Percentiles rank a stretch among this genome's conserved stretches.
These are phyloP conservation scores for Scheffersomyces coipomensis DNA, from an alignment of 805 yeast species.

Conservation along the genomic window DNA sequence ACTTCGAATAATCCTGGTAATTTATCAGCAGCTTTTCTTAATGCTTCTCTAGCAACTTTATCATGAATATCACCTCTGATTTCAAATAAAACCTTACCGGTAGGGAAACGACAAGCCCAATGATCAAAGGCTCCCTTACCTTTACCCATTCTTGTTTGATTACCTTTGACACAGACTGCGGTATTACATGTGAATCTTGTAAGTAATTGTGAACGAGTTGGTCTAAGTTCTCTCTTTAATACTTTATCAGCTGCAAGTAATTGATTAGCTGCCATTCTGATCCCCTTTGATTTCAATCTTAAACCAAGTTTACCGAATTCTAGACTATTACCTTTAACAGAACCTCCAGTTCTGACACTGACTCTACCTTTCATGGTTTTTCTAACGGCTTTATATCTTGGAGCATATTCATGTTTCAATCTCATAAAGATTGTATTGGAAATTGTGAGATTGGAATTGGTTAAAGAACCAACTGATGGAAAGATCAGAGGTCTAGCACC, in stretches of 20 bases:
- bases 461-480: neutral
- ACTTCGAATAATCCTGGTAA: slow-evolving; percentile 92
- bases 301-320: slow-evolving; percentile 83
- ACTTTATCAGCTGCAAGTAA: slow-evolving; percentile 88
- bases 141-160: slow-evolving; percentile 99
- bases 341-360: slow-evolving; percentile 91
- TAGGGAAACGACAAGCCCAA: slow-evolving; percentile 96
- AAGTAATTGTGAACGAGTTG: slow-evolving; percentile 70
- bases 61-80: slow-evolving; percentile 81
- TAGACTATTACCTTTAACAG: slow-evolving; percentile 80
- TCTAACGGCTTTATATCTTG: slow-evolving; percentile 61
- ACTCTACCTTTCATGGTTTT: slow-evolving; percentile 95
- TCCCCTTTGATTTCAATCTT: slow-evolving; percentile 85
- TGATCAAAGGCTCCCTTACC: slow-evolving; percentile 98
- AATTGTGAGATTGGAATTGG: neutral
- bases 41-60: slow-evolving; percentile 84
- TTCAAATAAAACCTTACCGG: slow-evolving; percentile 91
- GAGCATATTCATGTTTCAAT: slow-evolving; percentile 72
- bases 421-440: slow-evolving; percentile 19
- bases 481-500: neutral
- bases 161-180: slow-evolving; percentile 95
- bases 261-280: slow-evolving; percentile 82
- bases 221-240: slow-evolving; percentile 79
- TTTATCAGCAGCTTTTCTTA: slow-evolving; percentile 86
- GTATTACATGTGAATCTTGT: slow-evolving; percentile 80